These are phyloP conservation scores for Nicotiana tomentosiformis DNA, from an alignment of 257 asterid species.

Conservation along the genomic window DNA sequence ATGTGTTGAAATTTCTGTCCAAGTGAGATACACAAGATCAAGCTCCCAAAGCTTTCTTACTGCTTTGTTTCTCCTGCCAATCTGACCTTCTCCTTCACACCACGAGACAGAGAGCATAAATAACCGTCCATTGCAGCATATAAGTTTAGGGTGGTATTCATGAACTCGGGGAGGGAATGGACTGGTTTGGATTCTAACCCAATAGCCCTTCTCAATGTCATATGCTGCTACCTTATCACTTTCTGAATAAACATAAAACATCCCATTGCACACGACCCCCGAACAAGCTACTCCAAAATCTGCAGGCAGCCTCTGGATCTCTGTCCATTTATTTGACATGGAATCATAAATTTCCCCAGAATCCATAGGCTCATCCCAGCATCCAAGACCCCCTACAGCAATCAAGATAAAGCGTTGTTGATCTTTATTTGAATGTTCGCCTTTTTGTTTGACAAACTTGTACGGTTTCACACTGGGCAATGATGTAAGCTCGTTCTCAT, in stretches of 20 bases:
- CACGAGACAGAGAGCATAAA: conserved; percentile 85
- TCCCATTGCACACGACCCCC: conserved; percentile 59
- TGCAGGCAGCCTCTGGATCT: conserved; percentile 66
- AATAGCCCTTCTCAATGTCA: conserved; percentile 75
- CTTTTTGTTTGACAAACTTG: conserved; percentile 39
- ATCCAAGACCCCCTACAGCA: conserved; percentile 90
- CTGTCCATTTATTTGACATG: conserved; percentile 75
- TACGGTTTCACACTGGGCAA: conserved; percentile 30
- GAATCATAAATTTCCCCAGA: conserved; percentile 85
- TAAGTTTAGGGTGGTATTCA: conserved; percentile 77
- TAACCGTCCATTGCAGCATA: conserved; percentile 55
- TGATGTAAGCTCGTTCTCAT: conserved; percentile 51
- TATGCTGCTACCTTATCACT: conserved; percentile 68
- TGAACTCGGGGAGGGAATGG: conserved; percentile 78
- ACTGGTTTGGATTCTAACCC: conserved; percentile 65
- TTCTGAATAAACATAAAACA: conserved; percentile 82
- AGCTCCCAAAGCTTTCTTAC: conserved; percentile 95
- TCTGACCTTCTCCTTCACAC: conserved; percentile 97
- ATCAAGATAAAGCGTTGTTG: conserved; percentile 49
- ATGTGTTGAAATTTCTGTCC: conserved; percentile 65
- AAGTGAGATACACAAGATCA: conserved; percentile 40
- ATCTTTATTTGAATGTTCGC: conserved; percentile 35
- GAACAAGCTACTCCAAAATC: conserved; percentile 87
- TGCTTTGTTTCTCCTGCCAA: conserved; percentile 93
- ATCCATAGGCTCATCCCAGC: conserved; percentile 86